These are phyloP conservation scores for Eucalyptus cloeziana DNA, from an alignment of 345 rosid genomes.

Conservation along the genomic window DNA sequence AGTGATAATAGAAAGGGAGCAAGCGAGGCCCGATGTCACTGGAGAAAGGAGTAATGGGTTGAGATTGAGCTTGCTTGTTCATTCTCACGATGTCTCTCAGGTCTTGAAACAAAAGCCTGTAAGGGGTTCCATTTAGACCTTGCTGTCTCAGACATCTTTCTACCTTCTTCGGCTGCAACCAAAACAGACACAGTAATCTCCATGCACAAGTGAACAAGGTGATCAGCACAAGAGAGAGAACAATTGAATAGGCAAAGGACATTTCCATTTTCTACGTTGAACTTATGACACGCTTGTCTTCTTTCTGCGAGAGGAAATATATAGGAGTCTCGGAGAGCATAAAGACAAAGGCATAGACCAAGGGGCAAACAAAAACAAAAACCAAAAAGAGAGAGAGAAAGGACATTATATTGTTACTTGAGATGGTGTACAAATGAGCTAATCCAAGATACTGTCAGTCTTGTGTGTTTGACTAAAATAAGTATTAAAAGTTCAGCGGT, in stretches of 20 bases:
- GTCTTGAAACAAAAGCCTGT: not conserved
- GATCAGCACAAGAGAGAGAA: not conserved
- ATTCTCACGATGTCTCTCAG: not conserved
- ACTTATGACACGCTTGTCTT: no score
- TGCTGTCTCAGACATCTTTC: not conserved
- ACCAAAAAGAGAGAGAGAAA: no score
- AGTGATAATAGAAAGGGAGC: not conserved
- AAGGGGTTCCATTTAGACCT: not conserved
- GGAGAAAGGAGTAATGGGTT: not conserved
- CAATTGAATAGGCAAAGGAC: not conserved
- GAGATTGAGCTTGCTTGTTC: not conserved
- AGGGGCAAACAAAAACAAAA: no score
- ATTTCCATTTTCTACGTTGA: no score
- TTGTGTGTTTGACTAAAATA: not conserved
- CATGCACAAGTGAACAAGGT: not conserved
- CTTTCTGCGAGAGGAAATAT: no score
- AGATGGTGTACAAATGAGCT: no score
- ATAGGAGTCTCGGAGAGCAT: no score
- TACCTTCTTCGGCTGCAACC: not conserved
- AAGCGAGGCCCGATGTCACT: not conserved
- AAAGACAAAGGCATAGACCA: no score
- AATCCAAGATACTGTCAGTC: no score
- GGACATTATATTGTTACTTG: no score
- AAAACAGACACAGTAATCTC: not conserved
- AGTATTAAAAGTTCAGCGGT: not conserved